Evolutionary conservation across 2,329 filamentous ascomycete species (phyloP).

Genomic region (Drechslerella dactyloides): DNA sequence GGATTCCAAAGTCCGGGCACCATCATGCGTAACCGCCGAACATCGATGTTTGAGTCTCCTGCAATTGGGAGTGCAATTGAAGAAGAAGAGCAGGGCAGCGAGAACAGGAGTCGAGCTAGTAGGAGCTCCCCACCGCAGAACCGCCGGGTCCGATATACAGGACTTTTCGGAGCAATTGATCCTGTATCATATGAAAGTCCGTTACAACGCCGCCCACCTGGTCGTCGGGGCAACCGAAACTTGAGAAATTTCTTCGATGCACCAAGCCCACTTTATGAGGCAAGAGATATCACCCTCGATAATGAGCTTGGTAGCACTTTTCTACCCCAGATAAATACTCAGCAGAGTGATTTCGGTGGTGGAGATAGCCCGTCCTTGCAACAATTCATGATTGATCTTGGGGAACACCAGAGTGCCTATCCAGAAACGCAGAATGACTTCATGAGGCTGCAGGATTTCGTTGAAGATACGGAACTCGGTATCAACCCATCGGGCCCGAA

Average conservation of each 20-base stretch:
- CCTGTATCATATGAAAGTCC: background rate
- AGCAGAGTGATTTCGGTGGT: background rate
- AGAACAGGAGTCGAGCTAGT: background rate
- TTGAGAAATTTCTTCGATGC: background rate
- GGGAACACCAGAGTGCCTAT: background rate
- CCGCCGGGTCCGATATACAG: background rate
- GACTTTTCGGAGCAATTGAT: background rate
- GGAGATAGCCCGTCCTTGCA: background rate
- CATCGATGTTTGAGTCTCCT: background rate
- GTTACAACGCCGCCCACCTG: background rate
- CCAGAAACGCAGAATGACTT: background rate
- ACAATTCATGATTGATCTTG: background rate
- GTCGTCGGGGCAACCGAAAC: background rate
- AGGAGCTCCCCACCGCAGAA: slow-evolving; percentile 1
- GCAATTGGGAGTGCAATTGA: background rate
- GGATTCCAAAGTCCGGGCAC: background rate
- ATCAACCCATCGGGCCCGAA: background rate
- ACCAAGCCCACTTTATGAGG: background rate
- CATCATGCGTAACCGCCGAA: background rate
- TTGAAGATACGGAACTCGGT: background rate
- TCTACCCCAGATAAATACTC: background rate
- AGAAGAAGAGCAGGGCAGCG: background rate
- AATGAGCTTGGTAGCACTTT: background rate
- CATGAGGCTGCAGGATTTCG: background rate
- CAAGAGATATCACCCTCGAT: background rate